Percentiles rank a stretch among this genome's conserved stretches.
These are phyloP conservation scores for Cladochytrium replicatum DNA, from an alignment of 192 early-diverging fungal species.

Conservation along the genomic window DNA sequence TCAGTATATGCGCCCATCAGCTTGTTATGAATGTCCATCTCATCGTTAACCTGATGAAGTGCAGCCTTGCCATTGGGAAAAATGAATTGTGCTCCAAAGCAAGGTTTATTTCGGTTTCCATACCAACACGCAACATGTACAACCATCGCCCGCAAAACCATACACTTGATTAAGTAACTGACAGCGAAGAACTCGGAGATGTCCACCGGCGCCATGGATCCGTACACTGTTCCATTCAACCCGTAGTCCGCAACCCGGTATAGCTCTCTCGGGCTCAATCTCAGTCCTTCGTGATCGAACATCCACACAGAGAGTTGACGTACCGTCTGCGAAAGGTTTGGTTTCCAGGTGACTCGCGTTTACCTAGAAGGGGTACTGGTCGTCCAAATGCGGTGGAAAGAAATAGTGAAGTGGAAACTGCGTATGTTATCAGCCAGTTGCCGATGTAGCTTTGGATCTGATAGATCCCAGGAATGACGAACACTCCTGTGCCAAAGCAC, in stretches of 20 bases:
- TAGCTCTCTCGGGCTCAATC: too few species aligned
- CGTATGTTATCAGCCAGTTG: too few species aligned
- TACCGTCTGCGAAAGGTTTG: background rate
- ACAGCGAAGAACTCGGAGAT: constrained; percentile 16
- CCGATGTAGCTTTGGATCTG: background rate
- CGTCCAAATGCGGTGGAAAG: background rate
- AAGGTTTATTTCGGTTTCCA: constrained; percentile 39
- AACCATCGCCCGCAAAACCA: constrained; percentile 42
- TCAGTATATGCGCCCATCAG: constrained; percentile 20
- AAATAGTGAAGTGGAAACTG: too few species aligned
- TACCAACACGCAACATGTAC: constrained; percentile 53
- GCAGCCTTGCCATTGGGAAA: too few species aligned
- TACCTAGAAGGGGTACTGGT: background rate
- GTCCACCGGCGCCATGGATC: constrained; percentile 11
- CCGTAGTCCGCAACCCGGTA: too few species aligned
- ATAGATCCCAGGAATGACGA: constrained; percentile 1
- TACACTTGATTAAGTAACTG: constrained; percentile 15
- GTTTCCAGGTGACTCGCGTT: background rate
- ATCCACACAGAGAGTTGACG: background rate
- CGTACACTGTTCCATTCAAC: constrained; percentile 3
- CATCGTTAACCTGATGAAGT: too few species aligned
- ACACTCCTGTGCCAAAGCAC: constrained; percentile 4
- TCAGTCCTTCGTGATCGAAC: constrained; percentile 3
- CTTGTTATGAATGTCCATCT: background rate
- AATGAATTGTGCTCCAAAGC: constrained; percentile 15